Base-by-base conservation (phyloP, 176 grass and related monocot species). In the Aegilops tauschii region DNA sequence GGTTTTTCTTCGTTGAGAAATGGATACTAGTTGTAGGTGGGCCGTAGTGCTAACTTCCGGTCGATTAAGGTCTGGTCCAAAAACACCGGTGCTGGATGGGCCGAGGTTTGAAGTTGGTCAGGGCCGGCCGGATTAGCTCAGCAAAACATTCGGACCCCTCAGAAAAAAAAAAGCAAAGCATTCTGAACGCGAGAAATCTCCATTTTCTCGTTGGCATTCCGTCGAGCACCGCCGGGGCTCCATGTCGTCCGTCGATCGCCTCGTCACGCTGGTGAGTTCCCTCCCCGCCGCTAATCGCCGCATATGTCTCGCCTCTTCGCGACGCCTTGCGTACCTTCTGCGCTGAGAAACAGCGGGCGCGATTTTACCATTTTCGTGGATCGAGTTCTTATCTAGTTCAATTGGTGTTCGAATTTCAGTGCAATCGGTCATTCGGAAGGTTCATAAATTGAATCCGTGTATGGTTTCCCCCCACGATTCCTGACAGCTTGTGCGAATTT, bases 221-320 rank as follows among this genome's bases (percentile, higher is more conserved):
- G 54, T 72, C 77, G 66, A 86, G 56, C 76, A 86, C 25, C 27
- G 1, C 12, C 21, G 37, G 85, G 76, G 71, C 65, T 25, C 76
- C 65, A 10, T 79, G 17, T 23, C 44, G 3, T 58, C 44, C 40
- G 61, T 21, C 42, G 2, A 16, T 14, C 35, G 12, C 8, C 75
- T 30, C 44, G 18, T n/a, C 35, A 58, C 4, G 36, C 37, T 34
- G 25, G 59, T 28, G 39, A 81, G 85, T 45, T 45, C 4, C 42
- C 42, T 45, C 11, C 11, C 42, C 42, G 3, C 42, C 42, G 11
- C 42, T 45, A 45, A 45, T 45, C 3, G 42, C 42, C 42, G 42
- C 42, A 12, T 45, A 45, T 9, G 11, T 45, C 3, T 49, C 45
- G 50, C 32, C 14, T 21, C 63, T 69, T n/a, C 39, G 39, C 71